phyloP scores from a whole-genome alignment of 306 rosid genomes.

The Quercus cerris region DNA sequence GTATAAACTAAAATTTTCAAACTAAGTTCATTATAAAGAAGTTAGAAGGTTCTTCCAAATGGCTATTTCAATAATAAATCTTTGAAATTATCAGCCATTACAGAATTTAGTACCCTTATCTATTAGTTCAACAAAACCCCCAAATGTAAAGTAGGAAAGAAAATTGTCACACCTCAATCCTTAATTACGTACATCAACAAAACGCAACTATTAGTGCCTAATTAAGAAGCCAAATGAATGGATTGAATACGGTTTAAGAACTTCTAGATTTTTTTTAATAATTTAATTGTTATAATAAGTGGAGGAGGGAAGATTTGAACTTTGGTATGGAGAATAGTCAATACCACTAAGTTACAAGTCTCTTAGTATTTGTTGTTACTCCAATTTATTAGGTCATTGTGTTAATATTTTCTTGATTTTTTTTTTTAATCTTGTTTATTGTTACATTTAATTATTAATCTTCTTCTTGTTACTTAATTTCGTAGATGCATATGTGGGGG shows the following conservation, averaged over 20 bases:
- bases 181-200: no score
- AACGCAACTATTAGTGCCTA: neutral
- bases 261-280: neutral
- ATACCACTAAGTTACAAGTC: no score
- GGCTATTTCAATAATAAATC: neutral
- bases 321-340: no score
- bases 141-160: neutral
- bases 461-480: neutral
- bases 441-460: neutral
- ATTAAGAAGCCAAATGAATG: neutral
- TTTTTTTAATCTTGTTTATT: neutral
- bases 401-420: neutral
- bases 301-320: no score
- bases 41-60: neutral
- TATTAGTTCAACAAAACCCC: neutral
- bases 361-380: no score
- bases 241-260: neutral
- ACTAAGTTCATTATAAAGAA: neutral
- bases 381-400: neutral
- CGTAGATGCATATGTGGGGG: conserved; percentile 99
- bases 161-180: neutral
- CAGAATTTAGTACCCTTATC: no score
- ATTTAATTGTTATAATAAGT: no score
- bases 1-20: neutral
- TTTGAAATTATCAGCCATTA: neutral